A percentile compares a stretch with the other conserved stretches of the same genome.
phyloP scores from a whole-genome alignment of 192 early-diverging fungal species.

The Coemansia aciculifera region DNA sequence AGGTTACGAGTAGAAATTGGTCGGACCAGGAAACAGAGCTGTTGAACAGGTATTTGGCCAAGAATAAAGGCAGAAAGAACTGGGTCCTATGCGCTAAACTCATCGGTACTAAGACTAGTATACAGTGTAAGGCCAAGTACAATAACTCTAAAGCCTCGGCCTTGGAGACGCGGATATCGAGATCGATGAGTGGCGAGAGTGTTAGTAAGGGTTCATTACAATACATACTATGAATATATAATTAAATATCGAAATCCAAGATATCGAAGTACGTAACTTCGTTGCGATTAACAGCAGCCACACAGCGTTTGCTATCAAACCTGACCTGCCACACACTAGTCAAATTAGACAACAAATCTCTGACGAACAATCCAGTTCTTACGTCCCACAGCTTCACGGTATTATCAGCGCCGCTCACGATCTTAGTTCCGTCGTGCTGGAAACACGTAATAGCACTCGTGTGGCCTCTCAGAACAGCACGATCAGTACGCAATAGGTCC shows the following conservation, averaged over 20 bases:
- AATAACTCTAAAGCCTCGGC: constrained; percentile 26
- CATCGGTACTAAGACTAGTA: constrained; percentile 24
- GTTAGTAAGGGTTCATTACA: constrained; percentile 1
- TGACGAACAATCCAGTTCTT: constrained; percentile 75
- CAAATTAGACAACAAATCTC: constrained; percentile 81
- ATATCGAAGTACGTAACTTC: constrained; percentile 57
- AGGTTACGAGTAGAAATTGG: constrained; percentile 21
- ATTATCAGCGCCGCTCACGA: constrained; percentile 92
- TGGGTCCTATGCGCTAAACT: constrained; percentile 22
- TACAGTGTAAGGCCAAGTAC: constrained; percentile 42
- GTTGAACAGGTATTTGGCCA: constrained; percentile 15
- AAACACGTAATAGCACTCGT: constrained; percentile 92
- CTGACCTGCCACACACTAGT: constrained; percentile 91
- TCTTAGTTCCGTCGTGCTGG: constrained; percentile 91
- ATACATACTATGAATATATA: background rate
- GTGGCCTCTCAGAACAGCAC: constrained; percentile 65
- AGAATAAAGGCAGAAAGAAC: constrained; percentile 22
- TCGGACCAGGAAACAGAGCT: constrained; percentile 11
- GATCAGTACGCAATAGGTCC: constrained; percentile 58
- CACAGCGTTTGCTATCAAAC: constrained; percentile 87
- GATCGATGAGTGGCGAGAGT: constrained; percentile 8
- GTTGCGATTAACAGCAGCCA: constrained; percentile 71
- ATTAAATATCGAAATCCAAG: constrained; percentile 50
- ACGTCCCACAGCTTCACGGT: constrained; percentile 97
- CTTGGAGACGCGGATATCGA: too few species aligned